Conservation (phyloP, 1,284 basidiomycete genomes). For the Sporisorium exsertum region DNA sequence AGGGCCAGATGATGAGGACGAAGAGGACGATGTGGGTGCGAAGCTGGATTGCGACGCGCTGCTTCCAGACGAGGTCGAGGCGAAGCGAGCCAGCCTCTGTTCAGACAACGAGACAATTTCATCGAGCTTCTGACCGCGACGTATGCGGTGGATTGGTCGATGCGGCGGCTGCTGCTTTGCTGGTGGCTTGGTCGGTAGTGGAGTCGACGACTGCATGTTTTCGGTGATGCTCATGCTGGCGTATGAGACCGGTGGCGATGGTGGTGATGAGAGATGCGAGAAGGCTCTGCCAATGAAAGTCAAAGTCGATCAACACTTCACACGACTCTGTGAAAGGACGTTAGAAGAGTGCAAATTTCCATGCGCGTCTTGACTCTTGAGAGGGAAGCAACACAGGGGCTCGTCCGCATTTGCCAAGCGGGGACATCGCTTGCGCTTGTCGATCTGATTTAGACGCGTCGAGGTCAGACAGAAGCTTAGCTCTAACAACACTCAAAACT, state of each 20-base stretch:
- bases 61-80: conserved; percentile 1
- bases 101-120: conserved; percentile 38
- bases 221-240: conserved; percentile 41
- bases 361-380: conserved; percentile 10
- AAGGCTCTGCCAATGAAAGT: not conserved
- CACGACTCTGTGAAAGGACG: not conserved
- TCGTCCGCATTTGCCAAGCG: not conserved
- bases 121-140: conserved; percentile 54
- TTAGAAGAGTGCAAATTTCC: conserved; percentile 1
- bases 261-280: not conserved
- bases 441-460: conserved; percentile 6
- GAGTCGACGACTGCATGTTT: conserved; percentile 14
- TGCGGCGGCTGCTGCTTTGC: conserved; percentile 16
- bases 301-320: not conserved
- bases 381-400: conserved; percentile 14
- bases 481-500: conserved; percentile 3
- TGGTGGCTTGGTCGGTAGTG: conserved; percentile 8
- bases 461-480: not conserved
- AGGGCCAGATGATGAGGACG: conserved; percentile 7
- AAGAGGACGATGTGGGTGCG: conserved; percentile 9
- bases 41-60: conserved; percentile 4
- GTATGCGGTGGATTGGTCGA: conserved; percentile 36
- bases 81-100: conserved; percentile 16
- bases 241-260: not conserved
- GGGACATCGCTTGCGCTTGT: conserved; percentile 1